Base-by-base conservation (phyloP, 441 rosid species). In the Hypseocharis bilobata region DNA sequence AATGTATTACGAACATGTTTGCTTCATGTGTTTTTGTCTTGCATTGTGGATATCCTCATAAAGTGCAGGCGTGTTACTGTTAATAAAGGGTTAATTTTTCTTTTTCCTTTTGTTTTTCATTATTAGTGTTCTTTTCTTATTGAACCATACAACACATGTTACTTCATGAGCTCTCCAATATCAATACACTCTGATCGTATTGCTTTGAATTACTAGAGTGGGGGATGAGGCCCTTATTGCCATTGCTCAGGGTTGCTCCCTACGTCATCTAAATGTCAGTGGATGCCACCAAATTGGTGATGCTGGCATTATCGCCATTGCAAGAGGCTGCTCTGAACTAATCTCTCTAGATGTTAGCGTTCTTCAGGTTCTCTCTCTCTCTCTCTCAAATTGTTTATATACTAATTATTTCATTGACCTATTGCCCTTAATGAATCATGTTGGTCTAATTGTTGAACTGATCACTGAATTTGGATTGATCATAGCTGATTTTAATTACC, bases 281-380 rank as follows among this genome's bases (percentile, higher is more conserved):
- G 98, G 96, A 69, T 92, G 98, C 76, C 85, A 82, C 77, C 81
- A 79, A 73, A 86, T 92, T 68, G 81, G 93, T 28, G 91, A 92
- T 85, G 80, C 76, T 8, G 98, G 96, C 66, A 85, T 92, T 42
- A 63, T 76, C 74, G 98, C 98, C 32, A 78, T 92, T 63, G 95
- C 96, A 61, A 84, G 85, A 77, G 91, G 96, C 6, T 89, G 88
- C 72, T 95, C 96, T 63, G 81, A 72, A 66, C 96, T 92, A 68
- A 77, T 70, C 64, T 72, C 52, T 80, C 85, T 92, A 16, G 98
- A 92, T 69, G 81, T 85, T 13, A 92, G 96, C 26, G 91, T 92
- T 54, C 95, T 89, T 73, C 91, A 84, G 96, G 98, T 89, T 52
- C 67, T 62, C 70, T 30, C 34, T 16, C 27, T 3, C 25, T 30